phyloP scores from a whole-genome alignment of 179 eudicot species.

The Patellifolia procumbens region DNA sequence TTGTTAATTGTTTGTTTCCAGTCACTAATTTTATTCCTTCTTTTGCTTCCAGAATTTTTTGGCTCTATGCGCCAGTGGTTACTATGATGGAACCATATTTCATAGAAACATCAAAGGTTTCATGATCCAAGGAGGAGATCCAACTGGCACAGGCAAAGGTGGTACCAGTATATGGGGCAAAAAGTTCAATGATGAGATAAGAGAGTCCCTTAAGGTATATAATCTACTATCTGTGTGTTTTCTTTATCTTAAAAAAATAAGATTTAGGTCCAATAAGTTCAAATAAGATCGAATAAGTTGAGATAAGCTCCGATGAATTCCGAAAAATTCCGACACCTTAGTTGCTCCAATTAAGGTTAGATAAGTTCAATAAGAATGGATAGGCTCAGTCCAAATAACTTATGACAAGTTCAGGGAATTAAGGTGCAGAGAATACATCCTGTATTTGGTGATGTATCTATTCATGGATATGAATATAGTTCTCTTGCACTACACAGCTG shows the following conservation, averaged over 20 bases:
- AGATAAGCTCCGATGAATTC: no score
- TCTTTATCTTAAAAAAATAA: no score
- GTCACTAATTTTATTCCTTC: slow-evolving; percentile 7
- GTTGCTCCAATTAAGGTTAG: no score
- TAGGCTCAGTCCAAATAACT: no score
- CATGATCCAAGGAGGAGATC: slow-evolving; percentile 99
- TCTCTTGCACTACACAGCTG: background rate
- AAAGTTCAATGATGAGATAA: slow-evolving; percentile 94
- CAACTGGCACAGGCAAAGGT: slow-evolving; percentile 95
- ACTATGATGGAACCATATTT: slow-evolving; percentile 91
- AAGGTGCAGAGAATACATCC: no score
- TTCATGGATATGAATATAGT: background rate
- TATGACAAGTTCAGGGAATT: no score
- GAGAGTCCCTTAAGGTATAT: slow-evolving; percentile 91
- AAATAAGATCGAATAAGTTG: no score
- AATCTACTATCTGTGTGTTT: no score
- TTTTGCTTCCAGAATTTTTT: slow-evolving; percentile 69
- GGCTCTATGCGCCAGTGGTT: slow-evolving; percentile 95
- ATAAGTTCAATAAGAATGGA: no score
- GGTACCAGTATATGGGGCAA: slow-evolving; percentile 97
- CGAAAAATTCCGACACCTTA: no score
- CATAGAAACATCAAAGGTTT: slow-evolving; percentile 97
- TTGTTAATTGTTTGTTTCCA: background rate
- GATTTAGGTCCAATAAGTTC: no score
- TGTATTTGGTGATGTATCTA: background rate